Conservation (phyloP, 768 basidiomycete species). For the Mycena rosella region DNA sequence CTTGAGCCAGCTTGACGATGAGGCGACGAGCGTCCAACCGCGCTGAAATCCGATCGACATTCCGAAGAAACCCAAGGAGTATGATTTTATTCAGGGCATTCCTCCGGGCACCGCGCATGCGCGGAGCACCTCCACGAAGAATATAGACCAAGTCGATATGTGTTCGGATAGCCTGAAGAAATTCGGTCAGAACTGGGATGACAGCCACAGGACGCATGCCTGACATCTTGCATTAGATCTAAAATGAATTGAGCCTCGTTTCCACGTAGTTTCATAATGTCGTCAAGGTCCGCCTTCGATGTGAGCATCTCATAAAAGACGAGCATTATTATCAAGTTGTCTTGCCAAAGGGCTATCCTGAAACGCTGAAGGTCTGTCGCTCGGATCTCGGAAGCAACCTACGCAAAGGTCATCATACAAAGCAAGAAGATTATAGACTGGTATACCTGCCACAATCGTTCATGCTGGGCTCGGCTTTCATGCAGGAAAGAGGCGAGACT, state of each 20-base stretch:
- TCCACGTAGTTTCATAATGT: constrained; percentile 19
- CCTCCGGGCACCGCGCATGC: constrained; percentile 20
- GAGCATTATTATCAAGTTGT: constrained; percentile 20
- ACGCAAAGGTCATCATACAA: neutral
- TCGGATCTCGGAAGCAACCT: constrained; percentile 12
- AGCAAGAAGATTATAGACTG: neutral
- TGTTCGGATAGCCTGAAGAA: constrained; percentile 1
- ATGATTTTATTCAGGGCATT: neutral
- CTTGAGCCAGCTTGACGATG: constrained; percentile 9
- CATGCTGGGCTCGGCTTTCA: neutral
- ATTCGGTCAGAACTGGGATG: too few species aligned
- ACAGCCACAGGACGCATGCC: neutral
- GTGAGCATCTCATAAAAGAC: constrained; percentile 21
- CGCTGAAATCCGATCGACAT: constrained; percentile 17
- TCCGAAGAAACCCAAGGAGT: constrained; percentile 5
- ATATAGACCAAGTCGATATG: constrained; percentile 12
- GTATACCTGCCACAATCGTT: constrained; percentile 16
- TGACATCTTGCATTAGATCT: constrained; percentile 28
- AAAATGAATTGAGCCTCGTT: constrained; percentile 22
- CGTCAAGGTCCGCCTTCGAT: constrained; percentile 10
- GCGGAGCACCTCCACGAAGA: constrained; percentile 11
- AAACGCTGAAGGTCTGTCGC: constrained; percentile 8
- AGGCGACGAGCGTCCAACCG: constrained; percentile 19
- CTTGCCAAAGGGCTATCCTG: constrained; percentile 18
- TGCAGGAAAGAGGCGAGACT: constrained; percentile 16